These are phyloP conservation scores for Castanea mollissima DNA, from an alignment of 306 rosid genomes.

Conservation along the genomic window DNA sequence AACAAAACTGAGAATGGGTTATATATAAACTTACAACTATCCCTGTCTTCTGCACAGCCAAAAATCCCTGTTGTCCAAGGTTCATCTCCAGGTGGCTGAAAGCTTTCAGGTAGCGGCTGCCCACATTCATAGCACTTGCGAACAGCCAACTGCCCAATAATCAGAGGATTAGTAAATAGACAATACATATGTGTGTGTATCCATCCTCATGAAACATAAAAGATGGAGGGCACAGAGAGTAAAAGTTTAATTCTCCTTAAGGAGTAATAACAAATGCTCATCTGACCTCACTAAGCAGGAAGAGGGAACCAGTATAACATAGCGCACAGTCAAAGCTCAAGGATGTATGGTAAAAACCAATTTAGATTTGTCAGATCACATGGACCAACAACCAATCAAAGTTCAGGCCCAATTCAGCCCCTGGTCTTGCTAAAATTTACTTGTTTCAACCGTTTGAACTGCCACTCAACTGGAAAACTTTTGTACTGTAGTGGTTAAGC, in stretches of 20 bases:
- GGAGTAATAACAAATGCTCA: background rate
- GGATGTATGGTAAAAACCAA: background rate
- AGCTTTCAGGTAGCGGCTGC: conserved; percentile 91
- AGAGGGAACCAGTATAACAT: background rate
- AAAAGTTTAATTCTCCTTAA: background rate
- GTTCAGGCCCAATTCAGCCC: background rate
- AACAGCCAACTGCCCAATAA: conserved; percentile 57
- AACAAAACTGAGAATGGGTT: conserved; percentile 5
- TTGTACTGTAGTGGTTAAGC: background rate
- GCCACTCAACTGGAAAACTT: background rate
- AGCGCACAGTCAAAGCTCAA: background rate
- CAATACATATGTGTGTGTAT: background rate
- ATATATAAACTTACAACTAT: conserved; percentile 72
- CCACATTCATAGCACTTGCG: conserved; percentile 86
- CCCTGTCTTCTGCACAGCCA: conserved; percentile 82
- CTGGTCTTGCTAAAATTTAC: background rate
- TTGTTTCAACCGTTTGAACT: background rate
- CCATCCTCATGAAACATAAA: background rate
- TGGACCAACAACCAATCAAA: background rate
- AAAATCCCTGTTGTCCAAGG: conserved; percentile 97
- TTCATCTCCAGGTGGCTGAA: conserved; percentile 86
- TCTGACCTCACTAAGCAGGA: conserved; percentile 1
- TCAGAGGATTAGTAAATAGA: conserved; percentile 7
- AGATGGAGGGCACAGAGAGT: background rate
- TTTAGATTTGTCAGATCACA: background rate